phyloP scores from a whole-genome alignment of 179 eudicot genomes.

The Actinidia chinensis region DNA sequence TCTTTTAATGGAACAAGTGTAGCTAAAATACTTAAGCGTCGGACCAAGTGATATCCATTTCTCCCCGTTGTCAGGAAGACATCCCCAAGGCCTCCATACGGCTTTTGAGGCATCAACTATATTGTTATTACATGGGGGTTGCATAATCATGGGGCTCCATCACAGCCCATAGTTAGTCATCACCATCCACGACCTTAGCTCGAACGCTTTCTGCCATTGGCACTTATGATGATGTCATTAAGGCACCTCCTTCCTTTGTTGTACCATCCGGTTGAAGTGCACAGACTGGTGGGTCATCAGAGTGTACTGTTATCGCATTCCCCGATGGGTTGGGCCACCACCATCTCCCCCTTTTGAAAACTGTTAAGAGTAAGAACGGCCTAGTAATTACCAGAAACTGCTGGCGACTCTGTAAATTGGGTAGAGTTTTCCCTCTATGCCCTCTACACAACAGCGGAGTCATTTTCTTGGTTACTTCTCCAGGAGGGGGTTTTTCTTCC shows the following conservation, averaged over 20 bases:
- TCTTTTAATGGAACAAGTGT: background rate
- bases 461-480: constrained; percentile 19
- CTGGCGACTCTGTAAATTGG: constrained; percentile 12
- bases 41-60: constrained; percentile 39
- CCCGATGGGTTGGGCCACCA: constrained; percentile 24
- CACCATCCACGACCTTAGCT: constrained; percentile 39
- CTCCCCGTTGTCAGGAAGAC: constrained; percentile 27
- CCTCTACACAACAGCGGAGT: constrained; percentile 15
- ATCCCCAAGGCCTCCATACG: constrained; percentile 37
- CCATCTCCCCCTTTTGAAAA: constrained; percentile 30
- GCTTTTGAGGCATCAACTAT: constrained; percentile 40
- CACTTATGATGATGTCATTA: constrained; percentile 17
- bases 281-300: constrained; percentile 16
- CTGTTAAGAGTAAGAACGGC: constrained; percentile 23
- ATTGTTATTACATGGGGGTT: constrained; percentile 36
- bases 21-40: constrained; percentile 20
- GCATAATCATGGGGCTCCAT: constrained; percentile 38
- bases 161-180: constrained; percentile 36
- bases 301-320: constrained; percentile 27
- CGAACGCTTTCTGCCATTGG: constrained; percentile 17
- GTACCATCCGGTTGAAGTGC: constrained; percentile 34
- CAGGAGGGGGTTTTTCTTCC: constrained; percentile 24
- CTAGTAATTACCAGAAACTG: background rate
- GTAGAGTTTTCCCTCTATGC: constrained; percentile 7
- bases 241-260: constrained; percentile 19